Conservation (phyloP, 1,284 basidiomycete species). For the Ustilago cynodontis region DNA sequence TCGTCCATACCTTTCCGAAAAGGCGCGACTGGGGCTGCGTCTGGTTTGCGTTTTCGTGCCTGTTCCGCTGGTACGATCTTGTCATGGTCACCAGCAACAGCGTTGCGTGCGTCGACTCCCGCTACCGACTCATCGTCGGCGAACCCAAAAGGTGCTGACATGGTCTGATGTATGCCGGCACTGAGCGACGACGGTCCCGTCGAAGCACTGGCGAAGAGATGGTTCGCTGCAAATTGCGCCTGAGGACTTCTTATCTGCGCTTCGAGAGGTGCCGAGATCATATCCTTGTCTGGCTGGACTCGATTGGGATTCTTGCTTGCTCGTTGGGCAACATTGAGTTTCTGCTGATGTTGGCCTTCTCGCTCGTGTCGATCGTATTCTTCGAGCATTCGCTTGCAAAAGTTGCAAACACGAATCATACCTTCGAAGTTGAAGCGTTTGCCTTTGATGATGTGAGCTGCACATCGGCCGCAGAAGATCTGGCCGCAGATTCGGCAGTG, state of each 20-base stretch:
- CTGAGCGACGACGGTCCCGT: constrained; percentile 34
- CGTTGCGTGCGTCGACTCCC: constrained; percentile 10
- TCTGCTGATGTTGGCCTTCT: constrained; percentile 30
- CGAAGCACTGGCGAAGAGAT: constrained; percentile 56
- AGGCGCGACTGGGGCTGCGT: constrained; percentile 46
- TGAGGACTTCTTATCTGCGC: constrained; percentile 62
- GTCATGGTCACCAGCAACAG: not conserved
- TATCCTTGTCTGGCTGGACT: constrained; percentile 51
- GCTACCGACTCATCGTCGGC: constrained; percentile 16
- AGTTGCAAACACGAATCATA: constrained; percentile 91
- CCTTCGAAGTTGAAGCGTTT: constrained; percentile 92
- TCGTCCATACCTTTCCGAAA: constrained; percentile 62
- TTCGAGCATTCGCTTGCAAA: constrained; percentile 90
- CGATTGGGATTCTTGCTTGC: constrained; percentile 47
- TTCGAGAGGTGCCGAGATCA: constrained; percentile 70
- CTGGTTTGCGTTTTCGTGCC: constrained; percentile 24
- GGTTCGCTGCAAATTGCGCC: constrained; percentile 63
- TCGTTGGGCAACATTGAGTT: constrained; percentile 33
- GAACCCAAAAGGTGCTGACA: constrained; percentile 23
- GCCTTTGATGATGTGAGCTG: constrained; percentile 96
- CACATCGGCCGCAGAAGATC: constrained; percentile 75
- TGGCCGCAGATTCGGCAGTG: constrained; percentile 69
- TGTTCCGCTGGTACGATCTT: not conserved
- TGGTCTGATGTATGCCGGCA: constrained; percentile 18
- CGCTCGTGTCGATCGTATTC: constrained; percentile 72